These are phyloP conservation scores for Phallus indusiatus DNA, from an alignment of 768 basidiomycete genomes.

Conservation along the genomic window DNA sequence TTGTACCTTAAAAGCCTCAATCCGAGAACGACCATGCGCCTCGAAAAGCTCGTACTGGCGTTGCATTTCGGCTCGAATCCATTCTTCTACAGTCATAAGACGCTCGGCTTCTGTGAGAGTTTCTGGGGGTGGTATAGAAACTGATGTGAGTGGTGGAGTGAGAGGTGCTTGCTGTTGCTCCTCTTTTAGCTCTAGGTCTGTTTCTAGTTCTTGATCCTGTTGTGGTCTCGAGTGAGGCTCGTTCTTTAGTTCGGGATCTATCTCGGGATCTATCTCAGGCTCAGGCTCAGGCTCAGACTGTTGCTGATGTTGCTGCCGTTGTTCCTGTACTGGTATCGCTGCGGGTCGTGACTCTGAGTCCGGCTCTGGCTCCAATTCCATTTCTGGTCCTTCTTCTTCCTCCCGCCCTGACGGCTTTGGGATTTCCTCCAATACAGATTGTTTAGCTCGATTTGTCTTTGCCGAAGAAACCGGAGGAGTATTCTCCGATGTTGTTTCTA, in stretches of 20 bases:
- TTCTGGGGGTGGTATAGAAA: not conserved
- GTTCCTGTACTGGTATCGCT: too few relatives aligned
- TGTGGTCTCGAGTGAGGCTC: not conserved
- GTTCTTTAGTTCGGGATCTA: not conserved
- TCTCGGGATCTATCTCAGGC: not conserved
- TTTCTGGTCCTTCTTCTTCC: not conserved
- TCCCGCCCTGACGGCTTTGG: too few relatives aligned
- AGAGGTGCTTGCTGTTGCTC: not conserved
- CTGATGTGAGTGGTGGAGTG: not conserved
- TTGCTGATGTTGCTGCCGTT: too few relatives aligned
- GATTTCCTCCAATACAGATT: too few relatives aligned
- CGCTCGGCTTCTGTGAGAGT: slow-evolving; percentile 55
- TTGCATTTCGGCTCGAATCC: slow-evolving; percentile 69
- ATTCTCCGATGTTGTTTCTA: not conserved
- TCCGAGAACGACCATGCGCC: slow-evolving; percentile 41
- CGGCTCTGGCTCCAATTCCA: not conserved
- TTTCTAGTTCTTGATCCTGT: not conserved
- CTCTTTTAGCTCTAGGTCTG: not conserved
- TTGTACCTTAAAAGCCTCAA: slow-evolving; percentile 36
- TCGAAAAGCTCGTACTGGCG: slow-evolving; percentile 53
- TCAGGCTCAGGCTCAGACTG: not conserved
- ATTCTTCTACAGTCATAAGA: slow-evolving; percentile 75
- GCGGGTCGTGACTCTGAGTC: too few relatives aligned
- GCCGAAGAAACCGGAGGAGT: not conserved
- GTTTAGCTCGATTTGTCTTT: too few relatives aligned